Percentiles rank a stretch among this genome's conserved stretches.
phyloP scores from a whole-genome alignment of 441 rosid species.

The Eugenia klotzschiana region DNA sequence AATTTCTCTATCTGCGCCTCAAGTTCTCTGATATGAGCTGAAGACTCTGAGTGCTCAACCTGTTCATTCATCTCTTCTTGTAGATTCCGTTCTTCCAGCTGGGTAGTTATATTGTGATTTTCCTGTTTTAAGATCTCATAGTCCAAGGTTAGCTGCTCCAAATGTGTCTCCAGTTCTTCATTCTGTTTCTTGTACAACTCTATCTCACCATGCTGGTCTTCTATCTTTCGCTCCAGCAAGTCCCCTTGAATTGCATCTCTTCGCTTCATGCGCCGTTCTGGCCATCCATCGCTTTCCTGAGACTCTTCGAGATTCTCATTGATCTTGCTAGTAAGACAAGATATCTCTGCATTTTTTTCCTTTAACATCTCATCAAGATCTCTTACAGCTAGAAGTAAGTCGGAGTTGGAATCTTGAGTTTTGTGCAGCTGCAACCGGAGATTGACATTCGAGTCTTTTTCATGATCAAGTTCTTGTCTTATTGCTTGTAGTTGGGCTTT shows the following conservation, averaged over 20 bases:
- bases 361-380: constrained; percentile 47
- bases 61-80: constrained; percentile 12
- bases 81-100: constrained; percentile 16
- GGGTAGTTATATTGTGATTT: constrained; percentile 14
- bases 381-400: constrained; percentile 43
- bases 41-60: constrained; percentile 20
- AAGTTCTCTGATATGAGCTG: constrained; percentile 27
- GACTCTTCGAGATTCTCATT: constrained; percentile 16
- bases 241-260: constrained; percentile 15
- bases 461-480: constrained; percentile 42
- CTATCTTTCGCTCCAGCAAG: constrained; percentile 23
- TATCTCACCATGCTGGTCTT: constrained; percentile 26
- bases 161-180: constrained; percentile 33
- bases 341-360: constrained; percentile 39
- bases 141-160: constrained; percentile 31
- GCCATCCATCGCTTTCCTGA: background rate
- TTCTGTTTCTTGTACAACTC: constrained; percentile 29
- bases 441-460: constrained; percentile 35
- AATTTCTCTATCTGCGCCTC: constrained; percentile 37
- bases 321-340: constrained; percentile 27
- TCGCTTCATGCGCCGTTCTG: background rate
- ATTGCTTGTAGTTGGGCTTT: constrained; percentile 29
- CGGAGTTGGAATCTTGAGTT: constrained; percentile 52
- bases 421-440: constrained; percentile 51
- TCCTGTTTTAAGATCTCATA: constrained; percentile 28